phyloP scores from a whole-genome alignment of 164 flowering plant species.

The Magnolia sinica region DNA sequence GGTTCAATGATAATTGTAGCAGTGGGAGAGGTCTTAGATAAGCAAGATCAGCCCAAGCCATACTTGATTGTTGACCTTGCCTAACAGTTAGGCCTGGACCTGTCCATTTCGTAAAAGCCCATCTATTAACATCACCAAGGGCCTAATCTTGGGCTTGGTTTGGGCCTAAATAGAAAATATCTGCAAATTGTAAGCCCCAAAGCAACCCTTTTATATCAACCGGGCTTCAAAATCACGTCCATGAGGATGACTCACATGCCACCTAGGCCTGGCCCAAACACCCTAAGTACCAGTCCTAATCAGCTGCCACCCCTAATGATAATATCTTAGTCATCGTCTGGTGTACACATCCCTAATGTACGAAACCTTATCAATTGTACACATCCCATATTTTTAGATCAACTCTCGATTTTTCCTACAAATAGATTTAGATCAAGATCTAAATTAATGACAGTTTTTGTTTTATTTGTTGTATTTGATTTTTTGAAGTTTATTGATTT shows the following conservation, averaged over 20 bases:
- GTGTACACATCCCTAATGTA: not conserved
- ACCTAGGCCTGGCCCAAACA: not conserved
- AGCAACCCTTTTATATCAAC: not conserved
- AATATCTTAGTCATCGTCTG: not conserved
- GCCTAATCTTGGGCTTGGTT: too few relatives aligned
- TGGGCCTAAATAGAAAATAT: not conserved
- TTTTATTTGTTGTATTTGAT: too few relatives aligned
- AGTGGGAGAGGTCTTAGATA: not conserved
- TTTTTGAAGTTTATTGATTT: too few relatives aligned
- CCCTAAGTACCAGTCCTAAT: not conserved
- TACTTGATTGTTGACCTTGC: not conserved
- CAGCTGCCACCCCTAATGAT: not conserved
- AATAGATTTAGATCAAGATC: too few relatives aligned
- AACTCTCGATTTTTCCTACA: too few relatives aligned
- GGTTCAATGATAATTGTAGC: not conserved
- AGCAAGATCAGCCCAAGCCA: not conserved
- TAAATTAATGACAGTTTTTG: too few relatives aligned
- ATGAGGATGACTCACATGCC: not conserved
- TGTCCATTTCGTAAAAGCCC: too few relatives aligned
- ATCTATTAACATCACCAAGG: too few relatives aligned
- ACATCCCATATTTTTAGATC: too few relatives aligned
- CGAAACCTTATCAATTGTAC: too few relatives aligned
- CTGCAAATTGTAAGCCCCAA: not conserved
- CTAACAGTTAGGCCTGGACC: not conserved
- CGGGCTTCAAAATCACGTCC: not conserved